Conservation (phyloP, 177 flowering plant species). For the Vitis hybrid region DNA sequence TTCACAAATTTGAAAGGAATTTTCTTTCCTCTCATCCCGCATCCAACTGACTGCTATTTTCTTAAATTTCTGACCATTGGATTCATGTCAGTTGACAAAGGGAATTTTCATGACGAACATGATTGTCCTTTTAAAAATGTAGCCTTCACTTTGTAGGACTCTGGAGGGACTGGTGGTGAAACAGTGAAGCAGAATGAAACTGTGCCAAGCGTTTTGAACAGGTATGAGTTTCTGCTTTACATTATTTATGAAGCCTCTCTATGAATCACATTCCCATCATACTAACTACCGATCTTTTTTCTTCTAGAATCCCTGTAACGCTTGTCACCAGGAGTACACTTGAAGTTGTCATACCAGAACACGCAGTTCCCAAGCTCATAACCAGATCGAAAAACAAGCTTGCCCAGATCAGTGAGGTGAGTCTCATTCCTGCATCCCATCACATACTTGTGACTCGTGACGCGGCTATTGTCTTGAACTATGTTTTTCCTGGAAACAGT, state of each 20-base stretch:
- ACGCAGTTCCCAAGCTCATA: slow-evolving; percentile 75
- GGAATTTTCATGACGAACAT: no score
- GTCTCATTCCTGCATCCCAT: background rate
- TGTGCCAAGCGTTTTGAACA: slow-evolving; percentile 44
- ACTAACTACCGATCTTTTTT: slow-evolving; percentile 1
- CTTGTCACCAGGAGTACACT: slow-evolving; percentile 85
- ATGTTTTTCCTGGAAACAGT: slow-evolving; percentile 38
- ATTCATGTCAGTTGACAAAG: no score
- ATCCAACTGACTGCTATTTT: no score
- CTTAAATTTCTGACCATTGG: no score
- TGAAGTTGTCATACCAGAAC: slow-evolving; percentile 87
- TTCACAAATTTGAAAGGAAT: no score
- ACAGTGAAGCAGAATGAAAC: slow-evolving; percentile 44
- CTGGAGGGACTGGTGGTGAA: slow-evolving; percentile 41
- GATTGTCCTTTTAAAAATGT: background rate
- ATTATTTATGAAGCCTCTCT: background rate
- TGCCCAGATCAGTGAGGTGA: slow-evolving; percentile 89
- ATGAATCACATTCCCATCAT: background rate
- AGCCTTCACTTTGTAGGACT: slow-evolving; percentile 45
- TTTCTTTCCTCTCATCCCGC: no score
- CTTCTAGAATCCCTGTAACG: slow-evolving; percentile 53
- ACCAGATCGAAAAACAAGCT: slow-evolving; percentile 80
- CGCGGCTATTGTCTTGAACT: background rate
- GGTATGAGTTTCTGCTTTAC: slow-evolving; percentile 34
- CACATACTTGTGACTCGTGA: background rate